Conservation (phyloP, 352 stramenopile species). For the Phytophthora europaea region DNA sequence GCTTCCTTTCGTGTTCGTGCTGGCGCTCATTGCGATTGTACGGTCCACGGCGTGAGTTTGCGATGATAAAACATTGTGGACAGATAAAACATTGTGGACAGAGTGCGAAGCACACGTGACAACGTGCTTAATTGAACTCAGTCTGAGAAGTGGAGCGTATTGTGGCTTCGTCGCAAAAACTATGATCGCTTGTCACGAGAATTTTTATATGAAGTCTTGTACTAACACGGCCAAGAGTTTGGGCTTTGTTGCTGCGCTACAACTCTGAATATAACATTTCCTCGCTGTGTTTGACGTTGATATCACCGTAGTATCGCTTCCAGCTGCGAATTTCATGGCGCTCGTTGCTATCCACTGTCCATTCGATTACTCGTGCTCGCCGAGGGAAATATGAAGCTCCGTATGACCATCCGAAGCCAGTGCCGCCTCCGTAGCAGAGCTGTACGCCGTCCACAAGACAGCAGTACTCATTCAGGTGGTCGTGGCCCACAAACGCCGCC, state of each 20-base stretch:
- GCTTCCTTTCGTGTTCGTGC: slow-evolving; percentile 46
- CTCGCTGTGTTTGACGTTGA: slow-evolving; percentile 23
- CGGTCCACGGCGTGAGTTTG: slow-evolving; percentile 32
- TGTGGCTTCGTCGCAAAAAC: background rate
- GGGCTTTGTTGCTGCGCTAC: background rate
- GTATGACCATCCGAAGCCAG: slow-evolving; percentile 57
- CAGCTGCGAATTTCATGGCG: slow-evolving; percentile 54
- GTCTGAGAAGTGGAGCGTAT: background rate
- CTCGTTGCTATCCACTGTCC: slow-evolving; percentile 46
- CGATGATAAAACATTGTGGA: background rate
- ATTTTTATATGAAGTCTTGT: too few relatives aligned
- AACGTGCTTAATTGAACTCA: too few relatives aligned
- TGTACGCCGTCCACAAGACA: slow-evolving; percentile 53
- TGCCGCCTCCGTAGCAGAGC: slow-evolving; percentile 65
- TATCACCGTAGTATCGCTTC: slow-evolving; percentile 48
- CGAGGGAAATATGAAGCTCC: slow-evolving; percentile 39
- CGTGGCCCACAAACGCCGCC: slow-evolving; percentile 64
- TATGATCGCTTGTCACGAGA: too few relatives aligned
- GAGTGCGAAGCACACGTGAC: too few relatives aligned
- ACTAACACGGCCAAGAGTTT: background rate
- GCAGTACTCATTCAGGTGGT: slow-evolving; percentile 77
- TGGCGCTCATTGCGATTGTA: slow-evolving; percentile 40
- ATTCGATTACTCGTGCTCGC: slow-evolving; percentile 66
- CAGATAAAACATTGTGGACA: too few relatives aligned
- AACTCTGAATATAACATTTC: slow-evolving; percentile 45